Conservation (phyloP, 441 rosid genomes). For the Aquilaria agallochum region DNA sequence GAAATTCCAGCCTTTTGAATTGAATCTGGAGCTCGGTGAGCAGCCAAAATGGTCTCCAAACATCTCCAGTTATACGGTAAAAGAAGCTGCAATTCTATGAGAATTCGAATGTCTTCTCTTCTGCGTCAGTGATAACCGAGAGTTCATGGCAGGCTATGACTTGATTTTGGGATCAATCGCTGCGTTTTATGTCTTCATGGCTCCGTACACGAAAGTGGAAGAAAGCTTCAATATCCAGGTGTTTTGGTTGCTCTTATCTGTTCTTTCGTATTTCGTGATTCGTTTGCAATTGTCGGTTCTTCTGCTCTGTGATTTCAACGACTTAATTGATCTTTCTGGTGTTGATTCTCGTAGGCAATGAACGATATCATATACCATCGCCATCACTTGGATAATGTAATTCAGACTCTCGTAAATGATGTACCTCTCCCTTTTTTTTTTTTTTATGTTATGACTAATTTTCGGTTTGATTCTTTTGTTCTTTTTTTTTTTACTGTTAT, state of each 20-base stretch:
- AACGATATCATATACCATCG: slow-evolving; percentile 85
- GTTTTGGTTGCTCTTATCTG: neutral
- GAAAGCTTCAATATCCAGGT: slow-evolving; percentile 98
- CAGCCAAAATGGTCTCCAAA: slow-evolving; percentile 31
- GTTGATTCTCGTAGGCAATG: slow-evolving; percentile 50
- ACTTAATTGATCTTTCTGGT: slow-evolving; percentile 5
- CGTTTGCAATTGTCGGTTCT: neutral
- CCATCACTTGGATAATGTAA: slow-evolving; percentile 68
- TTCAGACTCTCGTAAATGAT: slow-evolving; percentile 11
- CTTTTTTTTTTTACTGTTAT: neutral
- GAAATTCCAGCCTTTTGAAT: neutral
- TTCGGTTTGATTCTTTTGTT: neutral
- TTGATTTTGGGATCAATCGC: slow-evolving; percentile 75
- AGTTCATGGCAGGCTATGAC: slow-evolving; percentile 61
- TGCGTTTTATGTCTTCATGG: slow-evolving; percentile 68
- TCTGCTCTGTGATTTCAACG: slow-evolving; percentile 5
- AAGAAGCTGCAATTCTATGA: neutral
- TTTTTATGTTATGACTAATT: neutral
- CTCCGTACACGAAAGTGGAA: slow-evolving; percentile 92
- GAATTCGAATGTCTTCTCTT: neutral
- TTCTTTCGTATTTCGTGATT: neutral
- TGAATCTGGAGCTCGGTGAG: too few species aligned
- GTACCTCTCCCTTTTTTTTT: neutral
- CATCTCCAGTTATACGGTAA: slow-evolving; percentile 44
- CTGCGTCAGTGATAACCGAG: neutral